A percentile compares a stretch with the other conserved stretches of the same genome.
phyloP scores from a whole-genome alignment of 169 alveolate species.

The Eimeria falciformis region DNA sequence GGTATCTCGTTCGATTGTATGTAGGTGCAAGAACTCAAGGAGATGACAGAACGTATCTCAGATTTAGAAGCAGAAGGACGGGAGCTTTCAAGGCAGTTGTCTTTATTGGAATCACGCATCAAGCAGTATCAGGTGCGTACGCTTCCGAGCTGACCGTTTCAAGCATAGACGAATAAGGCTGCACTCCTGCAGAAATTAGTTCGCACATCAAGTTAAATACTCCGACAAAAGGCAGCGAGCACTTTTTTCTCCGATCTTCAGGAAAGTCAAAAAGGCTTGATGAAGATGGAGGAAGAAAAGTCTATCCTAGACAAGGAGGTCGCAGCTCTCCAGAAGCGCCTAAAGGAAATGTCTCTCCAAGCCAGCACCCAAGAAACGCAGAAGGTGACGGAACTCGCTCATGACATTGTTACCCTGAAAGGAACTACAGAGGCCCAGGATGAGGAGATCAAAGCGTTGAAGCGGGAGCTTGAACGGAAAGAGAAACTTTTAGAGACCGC shows the following conservation, averaged over 20 bases:
- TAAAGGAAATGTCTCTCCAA: constrained; percentile 48
- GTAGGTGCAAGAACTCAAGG: constrained; percentile 74
- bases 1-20: no score
- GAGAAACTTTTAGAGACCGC: not conserved
- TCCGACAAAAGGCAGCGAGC: no score
- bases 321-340: constrained; percentile 45
- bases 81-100: constrained; percentile 61
- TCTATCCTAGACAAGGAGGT: not conserved
- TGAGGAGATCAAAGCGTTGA: constrained; percentile 27
- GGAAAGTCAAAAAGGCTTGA: constrained; percentile 41
- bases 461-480: constrained; percentile 15
- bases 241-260: not conserved
- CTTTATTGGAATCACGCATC: constrained; percentile 46
- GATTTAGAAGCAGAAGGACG: constrained; percentile 66
- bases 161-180: no score
- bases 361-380: constrained; percentile 48
- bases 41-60: constrained; percentile 73
- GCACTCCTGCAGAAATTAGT: no score
- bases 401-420: constrained; percentile 31
- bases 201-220: no score
- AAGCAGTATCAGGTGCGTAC: constrained; percentile 56
- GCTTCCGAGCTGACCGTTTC: no score
- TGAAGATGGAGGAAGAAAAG: constrained; percentile 48
- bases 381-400: constrained; percentile 55
- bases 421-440: constrained; percentile 32